A percentile compares a stretch with the other conserved stretches of the same genome.
These are phyloP conservation scores for Phycomyces blakesleeanus DNA, from an alignment of 192 early-diverging fungal genomes.

Conservation along the genomic window DNA sequence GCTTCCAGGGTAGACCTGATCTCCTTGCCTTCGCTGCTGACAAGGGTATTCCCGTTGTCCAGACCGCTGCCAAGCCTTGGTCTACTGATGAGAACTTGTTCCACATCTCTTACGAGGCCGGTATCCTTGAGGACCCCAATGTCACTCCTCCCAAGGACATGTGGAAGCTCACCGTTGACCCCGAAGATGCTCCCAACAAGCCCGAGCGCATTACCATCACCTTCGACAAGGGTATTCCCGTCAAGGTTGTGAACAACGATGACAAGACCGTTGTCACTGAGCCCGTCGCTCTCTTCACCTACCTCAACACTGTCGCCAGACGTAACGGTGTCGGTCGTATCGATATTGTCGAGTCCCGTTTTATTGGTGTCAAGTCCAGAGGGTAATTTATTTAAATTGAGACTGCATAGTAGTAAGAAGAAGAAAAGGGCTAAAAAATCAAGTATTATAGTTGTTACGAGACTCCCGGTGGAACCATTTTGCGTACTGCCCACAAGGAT, in stretches of 20 bases:
- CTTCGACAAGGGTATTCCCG: conserved; percentile 86
- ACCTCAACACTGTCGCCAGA: conserved; percentile 92
- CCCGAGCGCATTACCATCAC: conserved; percentile 92
- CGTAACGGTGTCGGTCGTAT: conserved; percentile 98
- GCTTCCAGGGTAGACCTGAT: conserved; percentile 89
- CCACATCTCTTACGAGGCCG: conserved; percentile 99
- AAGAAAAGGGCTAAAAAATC: neutral
- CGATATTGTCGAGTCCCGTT: conserved; percentile 99
- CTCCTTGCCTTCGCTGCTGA: conserved; percentile 88
- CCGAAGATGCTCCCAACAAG: conserved; percentile 93
- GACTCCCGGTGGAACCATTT: conserved; percentile 95
- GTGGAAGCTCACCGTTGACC: conserved; percentile 98
- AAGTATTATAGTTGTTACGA: conserved; percentile 76
- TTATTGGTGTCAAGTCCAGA: conserved; percentile 98
- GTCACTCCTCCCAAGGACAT: conserved; percentile 95
- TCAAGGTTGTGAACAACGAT: conserved; percentile 80
- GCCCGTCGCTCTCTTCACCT: conserved; percentile 85
- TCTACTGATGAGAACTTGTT: conserved; percentile 99
- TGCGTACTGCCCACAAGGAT: conserved; percentile 93
- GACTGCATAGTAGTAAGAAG: neutral
- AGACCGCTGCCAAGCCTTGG: conserved; percentile 97
- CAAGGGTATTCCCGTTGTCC: conserved; percentile 90
- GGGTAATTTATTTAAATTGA: conserved; percentile 49
- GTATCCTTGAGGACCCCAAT: conserved; percentile 95
- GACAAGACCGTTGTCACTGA: conserved; percentile 66